phyloP scores from a whole-genome alignment of 331 rosid genomes.

The Arachis monticola region DNA sequence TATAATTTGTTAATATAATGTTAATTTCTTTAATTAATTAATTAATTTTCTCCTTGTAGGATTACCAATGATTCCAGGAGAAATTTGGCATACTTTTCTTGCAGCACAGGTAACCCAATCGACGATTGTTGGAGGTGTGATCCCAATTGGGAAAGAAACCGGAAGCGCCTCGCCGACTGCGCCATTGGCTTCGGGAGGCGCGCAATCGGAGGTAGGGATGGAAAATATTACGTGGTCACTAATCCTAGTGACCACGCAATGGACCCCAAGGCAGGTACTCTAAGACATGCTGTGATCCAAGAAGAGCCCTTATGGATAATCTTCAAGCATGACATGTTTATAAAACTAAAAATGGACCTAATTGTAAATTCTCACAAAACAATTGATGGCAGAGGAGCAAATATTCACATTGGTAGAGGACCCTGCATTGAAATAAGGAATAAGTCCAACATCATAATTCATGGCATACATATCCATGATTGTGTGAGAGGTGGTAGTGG shows the following conservation, averaged over 20 bases:
- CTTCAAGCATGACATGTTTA: constrained; percentile 72
- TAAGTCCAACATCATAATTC: constrained; percentile 73
- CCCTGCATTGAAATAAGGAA: constrained; percentile 72
- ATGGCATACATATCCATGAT: constrained; percentile 74
- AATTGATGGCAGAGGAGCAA: constrained; percentile 82
- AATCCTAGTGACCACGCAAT: constrained; percentile 60
- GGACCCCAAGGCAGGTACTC: constrained; percentile 74
- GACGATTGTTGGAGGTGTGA: constrained; percentile 95
- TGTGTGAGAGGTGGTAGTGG: constrained; percentile 73
- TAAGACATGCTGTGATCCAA: constrained; percentile 71
- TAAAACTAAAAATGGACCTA: constrained; percentile 64
- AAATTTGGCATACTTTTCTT: constrained; percentile 58
- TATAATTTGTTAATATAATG: too few relatives aligned
- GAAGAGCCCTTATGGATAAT: constrained; percentile 79
- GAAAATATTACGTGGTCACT: constrained; percentile 62
- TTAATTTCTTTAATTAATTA: not conserved
- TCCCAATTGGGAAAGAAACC: constrained; percentile 71
- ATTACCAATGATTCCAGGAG: constrained; percentile 63
- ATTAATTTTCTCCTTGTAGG: constrained; percentile 41
- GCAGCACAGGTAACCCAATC: constrained; percentile 75
- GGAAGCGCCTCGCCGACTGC: constrained; percentile 68
- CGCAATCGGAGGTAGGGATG: constrained; percentile 77
- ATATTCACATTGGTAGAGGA: constrained; percentile 75
- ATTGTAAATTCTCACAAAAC: constrained; percentile 77
- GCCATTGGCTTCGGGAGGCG: constrained; percentile 73